Conservation (phyloP, 1,284 basidiomycete species). For the Melampsora larici-populina region DNA sequence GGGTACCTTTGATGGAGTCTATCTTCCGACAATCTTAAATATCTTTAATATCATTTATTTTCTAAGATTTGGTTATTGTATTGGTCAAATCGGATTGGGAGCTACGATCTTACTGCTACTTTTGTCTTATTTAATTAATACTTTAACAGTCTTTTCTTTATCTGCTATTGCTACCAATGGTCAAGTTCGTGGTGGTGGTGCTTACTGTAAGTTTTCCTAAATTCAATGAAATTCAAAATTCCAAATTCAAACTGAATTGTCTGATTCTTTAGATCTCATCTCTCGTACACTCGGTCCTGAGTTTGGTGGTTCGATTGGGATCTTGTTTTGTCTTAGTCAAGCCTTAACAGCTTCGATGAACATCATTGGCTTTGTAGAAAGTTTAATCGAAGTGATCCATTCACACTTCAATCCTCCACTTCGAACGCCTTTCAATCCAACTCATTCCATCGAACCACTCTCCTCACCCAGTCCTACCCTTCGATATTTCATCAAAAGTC, state of each 20-base stretch:
- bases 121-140: slow-evolving; percentile 29
- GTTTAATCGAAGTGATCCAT: slow-evolving; percentile 11
- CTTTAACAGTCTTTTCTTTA: slow-evolving; percentile 35
- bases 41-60: slow-evolving; percentile 42
- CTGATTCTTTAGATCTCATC: slow-evolving; percentile 20
- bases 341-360: slow-evolving; percentile 30
- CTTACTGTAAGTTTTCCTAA: slow-evolving; percentile 21
- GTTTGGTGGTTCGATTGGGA: slow-evolving; percentile 41
- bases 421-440: background rate
- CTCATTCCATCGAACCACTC: slow-evolving; percentile 15
- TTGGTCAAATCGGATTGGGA: slow-evolving; percentile 23
- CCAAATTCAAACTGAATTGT: background rate
- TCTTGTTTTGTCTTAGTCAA: slow-evolving; percentile 38
- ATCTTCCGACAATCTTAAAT: slow-evolving; percentile 37
- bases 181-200: slow-evolving; percentile 40
- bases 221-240: background rate
- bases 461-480: background rate
- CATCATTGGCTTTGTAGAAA: slow-evolving; percentile 33
- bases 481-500: slow-evolving; percentile 26
- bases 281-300: slow-evolving; percentile 37
- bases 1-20: slow-evolving; percentile 38
- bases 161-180: slow-evolving; percentile 42
- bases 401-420: background rate
- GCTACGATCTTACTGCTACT: slow-evolving; percentile 11
- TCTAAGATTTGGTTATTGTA: slow-evolving; percentile 29